These are phyloP conservation scores for Talaromyces sp. DNA, from an alignment of 2,329 filamentous ascomycete genomes.

Conservation along the genomic window DNA sequence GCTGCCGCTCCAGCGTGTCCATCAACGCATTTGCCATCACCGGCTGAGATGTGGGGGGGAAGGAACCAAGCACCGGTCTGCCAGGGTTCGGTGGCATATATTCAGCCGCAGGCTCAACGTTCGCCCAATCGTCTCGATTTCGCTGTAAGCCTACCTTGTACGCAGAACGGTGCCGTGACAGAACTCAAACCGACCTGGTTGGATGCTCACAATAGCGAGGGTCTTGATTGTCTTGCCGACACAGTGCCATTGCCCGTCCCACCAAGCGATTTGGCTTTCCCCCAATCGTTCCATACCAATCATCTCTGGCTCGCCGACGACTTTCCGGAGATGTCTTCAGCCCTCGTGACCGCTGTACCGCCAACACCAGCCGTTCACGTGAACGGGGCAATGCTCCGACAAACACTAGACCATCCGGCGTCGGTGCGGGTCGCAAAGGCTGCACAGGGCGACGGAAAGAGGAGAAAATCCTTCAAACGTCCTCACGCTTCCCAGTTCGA, in stretches of 20 bases:
- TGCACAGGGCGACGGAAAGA: constrained; percentile 30
- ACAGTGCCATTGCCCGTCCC: constrained; percentile 63
- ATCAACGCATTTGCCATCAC: constrained; percentile 59
- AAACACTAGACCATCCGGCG: constrained; percentile 57
- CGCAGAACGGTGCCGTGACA: constrained; percentile 31
- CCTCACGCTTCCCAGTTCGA: constrained; percentile 69
- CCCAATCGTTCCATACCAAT: too few relatives aligned
- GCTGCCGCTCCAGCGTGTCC: constrained; percentile 73
- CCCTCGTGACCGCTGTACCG: too few relatives aligned
- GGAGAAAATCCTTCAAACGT: constrained; percentile 39
- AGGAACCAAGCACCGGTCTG: constrained; percentile 80
- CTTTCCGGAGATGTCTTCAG: too few relatives aligned
- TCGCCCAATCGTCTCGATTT: constrained; percentile 39
- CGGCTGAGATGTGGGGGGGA: constrained; percentile 45
- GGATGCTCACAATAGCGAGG: constrained; percentile 79
- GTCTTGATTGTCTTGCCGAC: constrained; percentile 61
- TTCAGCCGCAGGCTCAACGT: constrained; percentile 30
- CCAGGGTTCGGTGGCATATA: constrained; percentile 56
- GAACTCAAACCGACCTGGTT: constrained; percentile 84
- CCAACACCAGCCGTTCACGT: constrained; percentile 21
- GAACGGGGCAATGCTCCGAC: constrained; percentile 35
- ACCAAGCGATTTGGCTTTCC: constrained; percentile 54
- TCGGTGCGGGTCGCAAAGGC: constrained; percentile 47
- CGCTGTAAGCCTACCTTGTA: constrained; percentile 30
- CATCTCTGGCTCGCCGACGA: too few relatives aligned